A percentile compares a stretch with the other conserved stretches of the same genome.
These are phyloP conservation scores for Fusarium sp. DNA, from an alignment of 2,329 filamentous ascomycete species.

Conservation along the genomic window DNA sequence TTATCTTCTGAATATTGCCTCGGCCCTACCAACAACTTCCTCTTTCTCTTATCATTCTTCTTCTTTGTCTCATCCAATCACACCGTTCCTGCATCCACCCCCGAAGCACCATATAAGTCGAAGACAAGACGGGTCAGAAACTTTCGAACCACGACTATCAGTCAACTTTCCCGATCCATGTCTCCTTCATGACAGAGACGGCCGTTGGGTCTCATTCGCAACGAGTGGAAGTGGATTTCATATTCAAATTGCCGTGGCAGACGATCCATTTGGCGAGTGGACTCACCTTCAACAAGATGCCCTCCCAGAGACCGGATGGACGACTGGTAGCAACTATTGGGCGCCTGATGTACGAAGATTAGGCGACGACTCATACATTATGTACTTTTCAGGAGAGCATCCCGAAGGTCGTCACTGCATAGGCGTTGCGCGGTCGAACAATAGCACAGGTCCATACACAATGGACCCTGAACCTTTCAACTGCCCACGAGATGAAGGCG, in stretches of 20 bases:
- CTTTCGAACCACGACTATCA: constrained; percentile 36
- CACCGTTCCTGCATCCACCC: constrained; percentile 1
- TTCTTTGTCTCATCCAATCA: neutral
- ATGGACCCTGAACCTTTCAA: constrained; percentile 64
- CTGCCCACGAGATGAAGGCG: constrained; percentile 68
- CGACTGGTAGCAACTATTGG: constrained; percentile 69
- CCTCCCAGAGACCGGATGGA: constrained; percentile 70
- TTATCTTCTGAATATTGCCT: constrained; percentile 9
- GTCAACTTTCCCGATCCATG: constrained; percentile 70
- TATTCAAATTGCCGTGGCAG: constrained; percentile 68
- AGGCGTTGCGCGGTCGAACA: constrained; percentile 66
- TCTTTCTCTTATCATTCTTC: constrained; percentile 7
- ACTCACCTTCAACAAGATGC: constrained; percentile 67
- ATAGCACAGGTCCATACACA: constrained; percentile 67
- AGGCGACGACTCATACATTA: constrained; percentile 67
- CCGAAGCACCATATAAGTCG: constrained; percentile 24
- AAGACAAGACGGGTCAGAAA: constrained; percentile 28
- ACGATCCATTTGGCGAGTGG: constrained; percentile 64
- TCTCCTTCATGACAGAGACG: constrained; percentile 63
- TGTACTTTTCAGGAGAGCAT: constrained; percentile 71
- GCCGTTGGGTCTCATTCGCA: constrained; percentile 71
- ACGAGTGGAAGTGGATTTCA: constrained; percentile 66
- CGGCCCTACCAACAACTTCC: constrained; percentile 19
- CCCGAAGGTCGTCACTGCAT: constrained; percentile 68
- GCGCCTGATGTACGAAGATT: constrained; percentile 72